Evolutionary conservation across 768 basidiomycete genomes (phyloP).

Genomic region (Xerocomus spinulosus): DNA sequence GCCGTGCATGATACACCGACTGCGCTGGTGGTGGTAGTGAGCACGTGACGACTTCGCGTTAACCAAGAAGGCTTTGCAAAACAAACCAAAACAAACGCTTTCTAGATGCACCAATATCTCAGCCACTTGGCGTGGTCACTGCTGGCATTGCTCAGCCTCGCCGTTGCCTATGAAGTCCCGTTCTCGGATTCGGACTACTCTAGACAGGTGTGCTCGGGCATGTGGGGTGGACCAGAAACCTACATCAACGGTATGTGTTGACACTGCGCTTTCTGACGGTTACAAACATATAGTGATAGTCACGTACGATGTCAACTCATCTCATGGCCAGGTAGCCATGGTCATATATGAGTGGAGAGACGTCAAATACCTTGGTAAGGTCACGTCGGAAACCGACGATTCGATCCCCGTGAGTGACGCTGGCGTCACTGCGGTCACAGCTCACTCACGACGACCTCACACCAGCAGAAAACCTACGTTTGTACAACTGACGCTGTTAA

Average conservation of each 20-base stretch:
- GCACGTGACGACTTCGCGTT: slow-evolving; percentile 23
- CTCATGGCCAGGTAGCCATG: slow-evolving; percentile 87
- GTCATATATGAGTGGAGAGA: slow-evolving; percentile 97
- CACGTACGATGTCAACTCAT: slow-evolving; percentile 63
- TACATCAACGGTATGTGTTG: slow-evolving; percentile 72
- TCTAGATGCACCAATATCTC: slow-evolving; percentile 26
- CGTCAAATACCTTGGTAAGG: slow-evolving; percentile 73
- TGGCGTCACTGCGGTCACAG: slow-evolving; percentile 7
- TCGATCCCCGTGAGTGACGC: slow-evolving; percentile 57
- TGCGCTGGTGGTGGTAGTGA: slow-evolving; percentile 6
- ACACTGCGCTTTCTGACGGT: slow-evolving; percentile 3
- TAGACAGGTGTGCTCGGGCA: slow-evolving; percentile 90
- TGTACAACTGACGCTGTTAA: slow-evolving; percentile 82
- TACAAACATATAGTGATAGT: slow-evolving; percentile 42
- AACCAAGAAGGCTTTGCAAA: slow-evolving; percentile 12
- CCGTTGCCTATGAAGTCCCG: slow-evolving; percentile 54
- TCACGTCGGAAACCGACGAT: slow-evolving; percentile 49
- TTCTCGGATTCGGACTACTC: slow-evolving; percentile 76
- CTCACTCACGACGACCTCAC: slow-evolving; percentile 13
- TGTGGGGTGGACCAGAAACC: slow-evolving; percentile 79
- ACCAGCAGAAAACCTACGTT: slow-evolving; percentile 83
- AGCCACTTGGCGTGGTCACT: slow-evolving; percentile 13
- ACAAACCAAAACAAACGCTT: slow-evolving; percentile 28
- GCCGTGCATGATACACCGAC: slow-evolving; percentile 53
- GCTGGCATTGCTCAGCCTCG: slow-evolving; percentile 30